Evolutionary conservation across 164 flowering plant genomes (phyloP), one percentile per base, ranked within the genome.

Genomic region (Dillenia turbinata): DNA sequence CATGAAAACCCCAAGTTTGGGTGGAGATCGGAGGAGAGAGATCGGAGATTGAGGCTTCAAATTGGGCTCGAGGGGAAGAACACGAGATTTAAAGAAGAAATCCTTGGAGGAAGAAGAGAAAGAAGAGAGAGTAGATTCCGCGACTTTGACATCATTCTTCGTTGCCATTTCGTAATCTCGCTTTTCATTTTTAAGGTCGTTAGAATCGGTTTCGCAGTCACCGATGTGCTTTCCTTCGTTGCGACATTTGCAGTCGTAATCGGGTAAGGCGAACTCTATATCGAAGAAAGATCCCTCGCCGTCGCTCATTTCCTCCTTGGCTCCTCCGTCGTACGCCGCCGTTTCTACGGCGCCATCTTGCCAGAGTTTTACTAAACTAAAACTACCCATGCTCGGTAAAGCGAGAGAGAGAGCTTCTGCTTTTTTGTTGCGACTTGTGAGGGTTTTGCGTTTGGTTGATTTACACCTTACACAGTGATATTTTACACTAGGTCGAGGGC

Each of bases 341-440:
- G 13, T 49, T n/a, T 15, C 65, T 12, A 16, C 75, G 46, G 74
- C 77, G 26, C 68, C 74, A 13, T 74, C 78, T 57, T 78, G 72
- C 94, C 96, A 88, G 79, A 83, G 85, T 71, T 83, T 93, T 78
- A 90, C 96, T 65, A 93, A 73, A 71, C 87, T 90, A 69, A 90
- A 83, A 69, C 88, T 87, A 74, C 90, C 98, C 98, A 93, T 93
- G 33, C 89, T 85, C 54, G 96, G 97, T 81, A 92, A 77, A 90
- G 98, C 96, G 90, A 92, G 93, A 67, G 63, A 33, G 40, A 5
- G 40, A 33, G 7, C 40, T 33, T 33, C 7, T 33, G 40, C 0
- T 33, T 33, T 33, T 33, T 33, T 33, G 7, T 33, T 33, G 40
- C 40, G 40, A 33, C 40, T 33, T 33, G 40, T 33, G 40, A 33